These are phyloP conservation scores for Yamadazyma olivae DNA, from an alignment of 805 yeast species.

Conservation along the genomic window DNA sequence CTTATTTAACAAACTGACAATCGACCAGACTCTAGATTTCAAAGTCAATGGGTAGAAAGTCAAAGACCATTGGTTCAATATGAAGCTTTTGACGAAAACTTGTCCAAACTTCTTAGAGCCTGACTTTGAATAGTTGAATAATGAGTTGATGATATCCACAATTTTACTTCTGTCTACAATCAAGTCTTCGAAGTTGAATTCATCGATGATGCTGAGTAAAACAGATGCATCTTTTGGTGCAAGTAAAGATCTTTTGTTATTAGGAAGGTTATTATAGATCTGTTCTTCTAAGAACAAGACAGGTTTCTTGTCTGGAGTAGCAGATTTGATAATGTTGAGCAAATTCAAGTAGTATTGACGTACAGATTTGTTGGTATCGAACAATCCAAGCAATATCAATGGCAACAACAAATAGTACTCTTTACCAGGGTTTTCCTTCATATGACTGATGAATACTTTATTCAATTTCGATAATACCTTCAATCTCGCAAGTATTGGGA, in stretches of 20 bases:
- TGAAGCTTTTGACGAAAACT: constrained; percentile 53
- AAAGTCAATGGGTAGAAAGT: constrained; percentile 37
- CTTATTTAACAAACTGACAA: constrained; percentile 16
- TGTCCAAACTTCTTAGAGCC: constrained; percentile 54
- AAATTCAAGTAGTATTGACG: constrained; percentile 28
- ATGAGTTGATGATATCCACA: constrained; percentile 17
- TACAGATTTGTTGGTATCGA: constrained; percentile 48
- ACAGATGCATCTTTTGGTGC: constrained; percentile 60
- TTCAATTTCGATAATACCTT: constrained; percentile 39
- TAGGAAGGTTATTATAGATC: constrained; percentile 53
- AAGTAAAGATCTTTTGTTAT: constrained; percentile 50
- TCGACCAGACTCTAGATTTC: constrained; percentile 44
- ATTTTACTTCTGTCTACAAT: constrained; percentile 26
- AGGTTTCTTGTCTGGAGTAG: constrained; percentile 25
- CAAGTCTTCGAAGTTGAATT: constrained; percentile 22
- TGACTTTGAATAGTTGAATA: constrained; percentile 42
- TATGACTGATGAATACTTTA: constrained; percentile 27
- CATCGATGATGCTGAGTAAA: constrained; percentile 13
- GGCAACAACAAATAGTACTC: constrained; percentile 58
- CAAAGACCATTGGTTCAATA: constrained; percentile 63
- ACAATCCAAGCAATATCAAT: constrained; percentile 50
- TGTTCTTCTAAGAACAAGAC: constrained; percentile 47
- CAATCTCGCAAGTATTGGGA: constrained; percentile 58
- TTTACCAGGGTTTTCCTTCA: constrained; percentile 19
- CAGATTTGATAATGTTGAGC: constrained; percentile 2